Conservation (phyloP, 768 basidiomycete genomes). For the Leucosporidium yakuticum region DNA sequence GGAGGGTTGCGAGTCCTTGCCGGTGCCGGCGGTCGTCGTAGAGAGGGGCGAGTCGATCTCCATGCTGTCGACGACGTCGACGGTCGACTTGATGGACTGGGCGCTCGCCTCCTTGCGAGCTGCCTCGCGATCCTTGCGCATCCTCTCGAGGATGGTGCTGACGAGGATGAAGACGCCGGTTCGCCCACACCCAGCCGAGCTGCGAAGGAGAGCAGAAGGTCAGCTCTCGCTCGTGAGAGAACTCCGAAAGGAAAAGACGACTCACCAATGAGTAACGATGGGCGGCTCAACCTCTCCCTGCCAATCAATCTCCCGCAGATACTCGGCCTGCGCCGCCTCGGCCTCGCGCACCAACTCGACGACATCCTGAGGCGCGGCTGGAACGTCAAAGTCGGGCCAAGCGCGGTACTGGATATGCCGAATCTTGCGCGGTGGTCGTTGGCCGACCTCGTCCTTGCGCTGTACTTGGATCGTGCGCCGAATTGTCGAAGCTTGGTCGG, state of each 20-base stretch:
- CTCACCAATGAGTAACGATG: constrained; percentile 66
- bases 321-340: constrained; percentile 43
- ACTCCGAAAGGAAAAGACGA: too few species aligned
- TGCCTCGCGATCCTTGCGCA: constrained; percentile 52
- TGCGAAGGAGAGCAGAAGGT: too few species aligned
- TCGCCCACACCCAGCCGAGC: constrained; percentile 85
- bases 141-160: constrained; percentile 58
- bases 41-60: too few species aligned
- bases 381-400: constrained; percentile 97
- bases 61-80: too few species aligned
- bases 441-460: constrained; percentile 46
- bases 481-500: constrained; percentile 40
- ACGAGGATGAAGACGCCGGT: constrained; percentile 91
- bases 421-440: constrained; percentile 43
- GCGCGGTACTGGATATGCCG: constrained; percentile 86
- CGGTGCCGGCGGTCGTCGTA: too few species aligned
- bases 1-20: too few species aligned
- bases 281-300: constrained; percentile 44
- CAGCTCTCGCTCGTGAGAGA: too few species aligned
- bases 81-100: too few species aligned
- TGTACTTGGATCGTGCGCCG: constrained; percentile 58
- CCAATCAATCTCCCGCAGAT: constrained; percentile 30
- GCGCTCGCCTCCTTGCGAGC: neutral
- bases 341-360: constrained; percentile 68
- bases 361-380: constrained; percentile 69